Conservation (phyloP, 208 protist species). For the Leishmania major region DNA sequence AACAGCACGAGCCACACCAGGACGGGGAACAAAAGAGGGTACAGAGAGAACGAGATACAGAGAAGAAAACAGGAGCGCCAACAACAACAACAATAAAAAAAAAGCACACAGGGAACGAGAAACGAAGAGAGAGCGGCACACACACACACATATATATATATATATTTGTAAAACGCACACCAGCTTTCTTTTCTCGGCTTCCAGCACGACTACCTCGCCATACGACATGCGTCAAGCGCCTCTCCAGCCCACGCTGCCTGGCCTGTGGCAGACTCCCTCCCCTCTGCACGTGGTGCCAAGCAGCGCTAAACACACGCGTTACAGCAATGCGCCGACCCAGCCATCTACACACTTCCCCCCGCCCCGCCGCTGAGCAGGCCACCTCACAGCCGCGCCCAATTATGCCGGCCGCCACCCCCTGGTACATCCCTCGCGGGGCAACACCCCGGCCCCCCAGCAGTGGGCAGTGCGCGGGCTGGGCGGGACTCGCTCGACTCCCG, state of each 20-base stretch:
- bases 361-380: too few species aligned
- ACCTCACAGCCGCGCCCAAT: not conserved
- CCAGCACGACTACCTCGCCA: too few species aligned
- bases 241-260: too few species aligned
- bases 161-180: too few species aligned
- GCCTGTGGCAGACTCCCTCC: too few species aligned
- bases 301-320: not conserved
- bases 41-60: constrained; percentile 6
- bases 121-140: not conserved
- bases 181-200: too few species aligned
- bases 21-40: not conserved
- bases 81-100: constrained; percentile 11
- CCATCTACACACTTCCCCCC: not conserved
- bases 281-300: not conserved
- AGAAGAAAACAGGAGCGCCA: constrained; percentile 4
- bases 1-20: not conserved
- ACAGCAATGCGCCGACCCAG: not conserved
- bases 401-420: not conserved
- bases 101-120: not conserved
- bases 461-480: not conserved
- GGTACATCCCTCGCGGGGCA: not conserved
- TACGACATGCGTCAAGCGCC: too few species aligned
- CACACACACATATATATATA: too few species aligned
- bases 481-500: too few species aligned
- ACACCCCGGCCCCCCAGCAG: too few species aligned